Evolutionary conservation across 1,139 yeast species (phyloP).

Genomic region (Candida glucosophila): DNA sequence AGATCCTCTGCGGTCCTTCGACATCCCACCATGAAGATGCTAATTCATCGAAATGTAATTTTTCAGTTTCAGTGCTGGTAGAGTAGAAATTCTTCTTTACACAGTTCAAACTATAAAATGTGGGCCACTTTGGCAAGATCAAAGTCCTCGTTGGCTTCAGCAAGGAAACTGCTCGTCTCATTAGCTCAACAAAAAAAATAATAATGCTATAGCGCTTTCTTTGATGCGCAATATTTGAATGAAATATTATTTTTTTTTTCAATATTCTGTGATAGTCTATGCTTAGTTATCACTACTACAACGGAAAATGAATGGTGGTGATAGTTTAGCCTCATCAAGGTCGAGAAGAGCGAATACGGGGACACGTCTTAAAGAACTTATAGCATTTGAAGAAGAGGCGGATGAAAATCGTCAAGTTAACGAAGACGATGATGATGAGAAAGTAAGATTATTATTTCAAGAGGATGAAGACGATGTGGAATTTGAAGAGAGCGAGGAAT

Average conservation of each 20-base stretch:
- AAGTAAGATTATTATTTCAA: slow-evolving; percentile 64
- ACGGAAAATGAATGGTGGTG: slow-evolving; percentile 16
- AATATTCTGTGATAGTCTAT: too few species aligned
- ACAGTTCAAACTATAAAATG: neutral
- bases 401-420: slow-evolving; percentile 22
- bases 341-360: slow-evolving; percentile 87
- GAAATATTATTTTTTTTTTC: too few species aligned
- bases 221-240: too few species aligned
- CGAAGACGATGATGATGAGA: slow-evolving; percentile 64
- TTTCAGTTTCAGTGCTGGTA: slow-evolving; percentile 16
- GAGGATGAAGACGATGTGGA: slow-evolving; percentile 84
- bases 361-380: slow-evolving; percentile 62
- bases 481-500: slow-evolving; percentile 41
- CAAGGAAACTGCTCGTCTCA: too few species aligned
- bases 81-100: neutral
- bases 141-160: too few species aligned
- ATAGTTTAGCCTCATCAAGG: slow-evolving; percentile 61
- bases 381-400: slow-evolving; percentile 56
- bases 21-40: slow-evolving; percentile 98
- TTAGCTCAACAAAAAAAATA: too few species aligned
- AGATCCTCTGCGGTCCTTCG: slow-evolving; percentile 82
- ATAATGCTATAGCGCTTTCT: too few species aligned
- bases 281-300: neutral
- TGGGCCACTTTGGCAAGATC: slow-evolving; percentile 1
- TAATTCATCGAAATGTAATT: slow-evolving; percentile 76